Evolutionary conservation across 306 rosid genomes (phyloP).

Genomic region (Acacia crassicarpa): DNA sequence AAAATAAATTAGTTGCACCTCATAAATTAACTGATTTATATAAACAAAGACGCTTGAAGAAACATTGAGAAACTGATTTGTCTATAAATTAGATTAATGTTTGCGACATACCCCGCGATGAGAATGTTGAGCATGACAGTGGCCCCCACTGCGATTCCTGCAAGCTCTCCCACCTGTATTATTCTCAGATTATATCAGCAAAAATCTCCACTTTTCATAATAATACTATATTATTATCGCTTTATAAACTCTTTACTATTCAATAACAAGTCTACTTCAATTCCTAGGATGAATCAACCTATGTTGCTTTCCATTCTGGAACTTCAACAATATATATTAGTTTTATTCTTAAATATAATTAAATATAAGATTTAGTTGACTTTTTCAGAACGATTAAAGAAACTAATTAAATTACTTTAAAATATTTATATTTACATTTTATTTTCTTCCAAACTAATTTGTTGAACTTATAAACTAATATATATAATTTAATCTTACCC

Average conservation of each 20-base stretch:
- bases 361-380: accelerated
- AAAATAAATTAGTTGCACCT: too few species aligned
- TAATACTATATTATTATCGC: too few species aligned
- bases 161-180: conserved; percentile 80
- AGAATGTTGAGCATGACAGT: conserved; percentile 88
- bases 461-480: too few species aligned
- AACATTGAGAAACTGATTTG: neutral
- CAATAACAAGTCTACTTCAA: neutral
- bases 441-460: too few species aligned
- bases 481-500: too few species aligned
- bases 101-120: conserved; percentile 74
- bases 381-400: too few species aligned
- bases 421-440: too few species aligned
- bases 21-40: neutral
- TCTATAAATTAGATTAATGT: neutral
- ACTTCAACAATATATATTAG: neutral
- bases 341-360: too few species aligned
- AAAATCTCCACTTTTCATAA: neutral
- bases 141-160: conserved; percentile 90
- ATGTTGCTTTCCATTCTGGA: neutral
- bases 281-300: neutral
- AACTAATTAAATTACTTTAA: too few species aligned
- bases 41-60: neutral
- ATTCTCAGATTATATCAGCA: neutral
- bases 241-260: neutral